Evolutionary conservation across 2,329 filamentous ascomycete species (phyloP).

Genomic region (Paraconiothyrium sp.): DNA sequence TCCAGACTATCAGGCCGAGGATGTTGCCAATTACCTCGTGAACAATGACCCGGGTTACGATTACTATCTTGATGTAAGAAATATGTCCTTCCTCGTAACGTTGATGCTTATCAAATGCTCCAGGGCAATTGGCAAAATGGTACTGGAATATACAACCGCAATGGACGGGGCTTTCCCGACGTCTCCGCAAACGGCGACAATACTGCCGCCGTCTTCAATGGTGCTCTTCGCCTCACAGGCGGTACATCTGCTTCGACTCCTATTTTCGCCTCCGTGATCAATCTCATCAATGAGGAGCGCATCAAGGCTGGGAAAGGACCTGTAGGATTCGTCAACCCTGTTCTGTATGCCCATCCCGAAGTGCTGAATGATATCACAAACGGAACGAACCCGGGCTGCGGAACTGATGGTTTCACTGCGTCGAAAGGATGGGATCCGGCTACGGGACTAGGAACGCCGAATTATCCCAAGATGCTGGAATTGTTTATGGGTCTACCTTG

Average conservation of each 20-base stretch:
- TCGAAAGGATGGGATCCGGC: slow-evolving; percentile 35
- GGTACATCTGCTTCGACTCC: slow-evolving; percentile 65
- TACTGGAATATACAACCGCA: slow-evolving; percentile 15
- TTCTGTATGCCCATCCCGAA: slow-evolving; percentile 59
- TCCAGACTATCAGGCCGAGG: slow-evolving; percentile 55
- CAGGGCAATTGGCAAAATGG: slow-evolving; percentile 51
- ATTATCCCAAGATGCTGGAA: slow-evolving; percentile 18
- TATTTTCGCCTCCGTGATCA: slow-evolving; percentile 63
- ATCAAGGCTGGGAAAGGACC: slow-evolving; percentile 57
- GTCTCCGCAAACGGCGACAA: slow-evolving; percentile 65
- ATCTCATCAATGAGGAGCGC: slow-evolving; percentile 68
- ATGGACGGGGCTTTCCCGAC: slow-evolving; percentile 67
- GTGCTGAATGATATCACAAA: slow-evolving; percentile 54
- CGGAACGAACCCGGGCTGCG: slow-evolving; percentile 43
- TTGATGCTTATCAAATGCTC: not conserved
- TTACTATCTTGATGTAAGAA: slow-evolving; percentile 5
- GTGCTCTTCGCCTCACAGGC: slow-evolving; percentile 44
- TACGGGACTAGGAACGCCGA: slow-evolving; percentile 29
- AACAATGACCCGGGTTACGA: slow-evolving; percentile 24
- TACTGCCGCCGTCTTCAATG: slow-evolving; percentile 50
- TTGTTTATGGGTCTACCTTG: slow-evolving; percentile 15
- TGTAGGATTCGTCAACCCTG: slow-evolving; percentile 67
- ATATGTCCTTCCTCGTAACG: not conserved
- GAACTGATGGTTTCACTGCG: slow-evolving; percentile 32
- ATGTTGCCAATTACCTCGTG: slow-evolving; percentile 53